Evolutionary conservation across 257 asterid species (phyloP).

Genomic region (Jacaranda copaia): DNA sequence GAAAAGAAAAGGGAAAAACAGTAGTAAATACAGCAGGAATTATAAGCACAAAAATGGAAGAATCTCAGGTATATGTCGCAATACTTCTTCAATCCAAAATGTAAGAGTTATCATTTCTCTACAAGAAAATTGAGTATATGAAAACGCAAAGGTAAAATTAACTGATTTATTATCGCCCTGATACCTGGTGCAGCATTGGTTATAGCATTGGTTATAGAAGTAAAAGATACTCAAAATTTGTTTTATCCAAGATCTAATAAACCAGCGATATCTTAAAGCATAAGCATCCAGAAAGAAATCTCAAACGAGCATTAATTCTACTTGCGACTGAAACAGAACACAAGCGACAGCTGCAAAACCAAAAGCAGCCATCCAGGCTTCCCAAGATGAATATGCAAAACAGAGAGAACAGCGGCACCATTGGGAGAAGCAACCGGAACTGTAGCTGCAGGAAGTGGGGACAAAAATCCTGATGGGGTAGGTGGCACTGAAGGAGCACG

Average conservation of each 20-base stretch:
- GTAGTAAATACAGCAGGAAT: not conserved
- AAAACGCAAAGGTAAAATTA: not conserved
- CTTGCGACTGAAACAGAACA: conserved; percentile 9
- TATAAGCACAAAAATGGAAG: not conserved
- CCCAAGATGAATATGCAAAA: conserved; percentile 26
- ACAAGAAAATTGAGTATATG: conserved; percentile 18
- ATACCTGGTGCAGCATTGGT: conserved; percentile 15
- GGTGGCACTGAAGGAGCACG: conserved; percentile 47
- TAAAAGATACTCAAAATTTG: not conserved
- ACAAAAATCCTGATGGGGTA: conserved; percentile 47
- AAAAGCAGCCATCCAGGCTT: conserved; percentile 36
- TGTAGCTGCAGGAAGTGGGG: conserved; percentile 41
- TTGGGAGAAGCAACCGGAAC: conserved; percentile 68
- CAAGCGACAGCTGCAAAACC: conserved; percentile 33
- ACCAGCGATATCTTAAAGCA: no score
- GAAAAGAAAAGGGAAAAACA: no score
- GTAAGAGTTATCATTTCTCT: not conserved
- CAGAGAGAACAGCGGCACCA: conserved; percentile 38
- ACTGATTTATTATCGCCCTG: conserved; percentile 6
- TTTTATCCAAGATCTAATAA: no score
- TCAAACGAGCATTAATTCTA: not conserved
- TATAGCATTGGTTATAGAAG: not conserved
- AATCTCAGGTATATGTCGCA: not conserved
- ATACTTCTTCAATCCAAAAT: not conserved
- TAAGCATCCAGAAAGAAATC: conserved; percentile 7